Percentiles rank a stretch among this genome's conserved stretches.
Evolutionary conservation across 257 asterid genomes (phyloP).

Genomic region (Nicotiana undulata): DNA sequence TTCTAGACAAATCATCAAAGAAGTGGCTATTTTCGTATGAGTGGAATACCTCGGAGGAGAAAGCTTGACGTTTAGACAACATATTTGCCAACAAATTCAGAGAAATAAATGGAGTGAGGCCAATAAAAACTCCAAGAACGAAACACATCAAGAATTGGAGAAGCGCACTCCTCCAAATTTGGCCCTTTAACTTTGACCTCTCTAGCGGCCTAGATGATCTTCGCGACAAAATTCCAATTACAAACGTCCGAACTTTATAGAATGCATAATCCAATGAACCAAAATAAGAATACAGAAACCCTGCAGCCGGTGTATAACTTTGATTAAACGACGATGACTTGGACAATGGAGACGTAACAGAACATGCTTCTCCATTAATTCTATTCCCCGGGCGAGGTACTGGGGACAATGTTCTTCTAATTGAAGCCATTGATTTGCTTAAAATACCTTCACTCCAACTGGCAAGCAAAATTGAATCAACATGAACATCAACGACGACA

Average conservation of each 20-base stretch:
- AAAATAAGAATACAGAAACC: constrained; percentile 24
- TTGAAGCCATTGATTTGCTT: constrained; percentile 44
- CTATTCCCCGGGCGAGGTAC: constrained; percentile 41
- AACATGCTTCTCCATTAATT: constrained; percentile 46
- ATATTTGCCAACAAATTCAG: constrained; percentile 23
- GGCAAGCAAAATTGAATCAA: background rate
- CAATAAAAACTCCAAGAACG: constrained; percentile 45
- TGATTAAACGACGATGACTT: constrained; percentile 45
- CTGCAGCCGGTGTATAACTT: constrained; percentile 26
- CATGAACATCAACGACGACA: too few species aligned
- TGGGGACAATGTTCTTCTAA: constrained; percentile 59
- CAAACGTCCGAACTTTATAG: constrained; percentile 29
- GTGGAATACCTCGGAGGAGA: constrained; percentile 30
- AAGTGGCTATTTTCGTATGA: background rate
- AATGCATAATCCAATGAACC: constrained; percentile 43
- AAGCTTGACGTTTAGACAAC: constrained; percentile 27
- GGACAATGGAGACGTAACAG: constrained; percentile 51
- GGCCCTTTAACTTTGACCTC: constrained; percentile 46
- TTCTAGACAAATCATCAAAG: constrained; percentile 17
- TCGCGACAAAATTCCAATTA: constrained; percentile 39
- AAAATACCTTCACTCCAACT: background rate
- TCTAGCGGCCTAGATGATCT: constrained; percentile 44
- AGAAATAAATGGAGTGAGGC: constrained; percentile 48
- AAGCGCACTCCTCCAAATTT: constrained; percentile 49
- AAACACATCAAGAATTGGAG: constrained; percentile 57